Conservation (phyloP, 2,329 filamentous ascomycete genomes). For the Trichoderma sp. region DNA sequence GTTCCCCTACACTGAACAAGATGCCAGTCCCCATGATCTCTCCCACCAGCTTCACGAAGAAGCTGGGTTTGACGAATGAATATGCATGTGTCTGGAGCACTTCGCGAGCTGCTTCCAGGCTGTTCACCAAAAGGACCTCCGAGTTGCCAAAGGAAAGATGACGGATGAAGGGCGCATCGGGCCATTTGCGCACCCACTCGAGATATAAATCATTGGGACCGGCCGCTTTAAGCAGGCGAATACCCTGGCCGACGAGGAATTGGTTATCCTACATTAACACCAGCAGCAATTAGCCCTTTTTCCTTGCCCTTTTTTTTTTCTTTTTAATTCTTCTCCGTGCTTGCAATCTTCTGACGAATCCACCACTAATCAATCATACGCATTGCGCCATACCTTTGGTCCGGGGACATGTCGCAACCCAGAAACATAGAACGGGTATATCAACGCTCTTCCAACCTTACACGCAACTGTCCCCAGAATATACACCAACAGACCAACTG, state of each 20-base stretch:
- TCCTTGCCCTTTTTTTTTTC: neutral
- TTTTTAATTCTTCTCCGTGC: neutral
- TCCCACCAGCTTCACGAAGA: conserved; percentile 11
- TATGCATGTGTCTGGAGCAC: conserved; percentile 11
- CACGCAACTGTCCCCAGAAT: neutral
- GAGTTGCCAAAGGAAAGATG: conserved; percentile 11
- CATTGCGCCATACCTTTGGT: conserved; percentile 4
- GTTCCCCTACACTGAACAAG: conserved; percentile 11
- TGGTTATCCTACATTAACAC: conserved; percentile 5
- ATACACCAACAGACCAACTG: neutral
- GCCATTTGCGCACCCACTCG: conserved; percentile 16
- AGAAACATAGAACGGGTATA: conserved; percentile 14
- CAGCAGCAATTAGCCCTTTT: neutral
- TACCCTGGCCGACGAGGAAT: conserved; percentile 13
- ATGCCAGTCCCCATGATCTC: conserved; percentile 12
- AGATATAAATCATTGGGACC: conserved; percentile 11
- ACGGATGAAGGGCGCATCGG: conserved; percentile 9
- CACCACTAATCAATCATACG: neutral
- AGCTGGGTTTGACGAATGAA: conserved; percentile 8
- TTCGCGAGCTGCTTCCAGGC: conserved; percentile 14
- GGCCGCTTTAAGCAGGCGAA: neutral
- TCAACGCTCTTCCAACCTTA: conserved; percentile 10
- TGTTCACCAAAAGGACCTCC: conserved; percentile 13
- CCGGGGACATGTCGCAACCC: conserved; percentile 9
- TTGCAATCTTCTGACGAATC: neutral